phyloP scores from a whole-genome alignment of 2,329 filamentous ascomycete genomes.

The Phialemonium atrogriseum region DNA sequence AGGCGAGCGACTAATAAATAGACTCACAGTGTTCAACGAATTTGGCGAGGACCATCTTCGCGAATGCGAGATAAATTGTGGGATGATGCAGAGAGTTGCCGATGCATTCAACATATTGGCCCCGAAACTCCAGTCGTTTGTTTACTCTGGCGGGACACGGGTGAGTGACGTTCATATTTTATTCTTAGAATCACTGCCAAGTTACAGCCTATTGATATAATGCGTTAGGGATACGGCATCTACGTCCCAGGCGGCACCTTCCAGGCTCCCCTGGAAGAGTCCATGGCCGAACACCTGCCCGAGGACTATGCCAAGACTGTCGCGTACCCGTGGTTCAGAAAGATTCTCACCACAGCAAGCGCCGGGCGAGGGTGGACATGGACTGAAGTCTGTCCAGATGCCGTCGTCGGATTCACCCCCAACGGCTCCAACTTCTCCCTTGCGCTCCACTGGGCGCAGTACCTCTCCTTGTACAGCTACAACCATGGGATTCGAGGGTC shows the following conservation, averaged over 20 bases:
- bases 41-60: slow-evolving; percentile 14
- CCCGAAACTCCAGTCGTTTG: slow-evolving; percentile 20
- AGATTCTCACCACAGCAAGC: slow-evolving; percentile 20
- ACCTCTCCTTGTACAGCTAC: slow-evolving; percentile 25
- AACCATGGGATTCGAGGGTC: slow-evolving; percentile 17
- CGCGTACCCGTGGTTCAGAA: slow-evolving; percentile 23
- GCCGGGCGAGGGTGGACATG: slow-evolving; percentile 24
- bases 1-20: not conserved
- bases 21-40: slow-evolving; percentile 22
- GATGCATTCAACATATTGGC: slow-evolving; percentile 15
- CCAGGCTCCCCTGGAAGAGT: slow-evolving; percentile 21
- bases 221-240: slow-evolving; percentile 27
- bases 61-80: slow-evolving; percentile 21
- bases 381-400: slow-evolving; percentile 29
- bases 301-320: slow-evolving; percentile 25
- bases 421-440: slow-evolving; percentile 26
- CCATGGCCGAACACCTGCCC: slow-evolving; percentile 23
- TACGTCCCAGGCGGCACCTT: slow-evolving; percentile 25
- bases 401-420: slow-evolving; percentile 28
- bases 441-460: slow-evolving; percentile 30
- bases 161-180: too few relatives aligned
- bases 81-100: slow-evolving; percentile 22
- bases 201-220: too few relatives aligned
- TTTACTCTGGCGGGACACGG: slow-evolving; percentile 25
- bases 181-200: too few relatives aligned